Evolutionary conservation across 352 stramenopile genomes (phyloP).

Genomic region (Globisporangium perplexum): DNA sequence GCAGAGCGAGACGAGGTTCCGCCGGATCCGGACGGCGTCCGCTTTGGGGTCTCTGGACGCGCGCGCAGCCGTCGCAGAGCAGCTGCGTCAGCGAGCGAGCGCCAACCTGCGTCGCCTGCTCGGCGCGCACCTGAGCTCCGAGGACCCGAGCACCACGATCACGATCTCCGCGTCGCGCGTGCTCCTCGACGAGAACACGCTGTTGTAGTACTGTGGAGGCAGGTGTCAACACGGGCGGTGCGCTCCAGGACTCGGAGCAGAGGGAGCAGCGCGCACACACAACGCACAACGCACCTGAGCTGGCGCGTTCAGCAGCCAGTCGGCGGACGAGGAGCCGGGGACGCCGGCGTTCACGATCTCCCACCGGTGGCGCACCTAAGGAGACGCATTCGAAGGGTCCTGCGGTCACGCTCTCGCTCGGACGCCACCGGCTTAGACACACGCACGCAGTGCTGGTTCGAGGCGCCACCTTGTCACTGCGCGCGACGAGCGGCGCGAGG

Average conservation of each 20-base stretch:
- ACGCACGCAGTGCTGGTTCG: too few species aligned
- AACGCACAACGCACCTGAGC: constrained; percentile 39
- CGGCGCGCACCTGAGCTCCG: constrained; percentile 39
- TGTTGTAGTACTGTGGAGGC: constrained; percentile 49
- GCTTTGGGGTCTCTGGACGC: constrained; percentile 19
- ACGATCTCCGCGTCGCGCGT: constrained; percentile 72
- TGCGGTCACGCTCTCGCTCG: background rate
- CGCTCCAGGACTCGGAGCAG: background rate
- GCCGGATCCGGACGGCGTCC: constrained; percentile 29
- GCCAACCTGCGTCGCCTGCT: background rate
- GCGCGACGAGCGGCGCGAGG: constrained; percentile 38
- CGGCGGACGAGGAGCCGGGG: constrained; percentile 43
- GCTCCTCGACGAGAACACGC: constrained; percentile 49
- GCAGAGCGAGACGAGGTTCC: constrained; percentile 67
- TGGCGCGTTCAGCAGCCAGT: constrained; percentile 60
- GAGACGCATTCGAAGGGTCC: background rate
- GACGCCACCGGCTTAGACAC: too few species aligned
- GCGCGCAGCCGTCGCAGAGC: background rate
- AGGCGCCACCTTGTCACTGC: constrained; percentile 47
- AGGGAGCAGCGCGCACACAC: background rate
- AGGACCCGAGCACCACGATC: constrained; percentile 71
- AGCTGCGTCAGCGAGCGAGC: background rate
- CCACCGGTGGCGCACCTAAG: constrained; percentile 73
- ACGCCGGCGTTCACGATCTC: constrained; percentile 76
- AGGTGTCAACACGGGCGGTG: background rate